Percentiles rank a stretch among this genome's conserved stretches.
Evolutionary conservation across 1,139 yeast genomes (phyloP).

Genomic region (Saccharomyces hybrid): DNA sequence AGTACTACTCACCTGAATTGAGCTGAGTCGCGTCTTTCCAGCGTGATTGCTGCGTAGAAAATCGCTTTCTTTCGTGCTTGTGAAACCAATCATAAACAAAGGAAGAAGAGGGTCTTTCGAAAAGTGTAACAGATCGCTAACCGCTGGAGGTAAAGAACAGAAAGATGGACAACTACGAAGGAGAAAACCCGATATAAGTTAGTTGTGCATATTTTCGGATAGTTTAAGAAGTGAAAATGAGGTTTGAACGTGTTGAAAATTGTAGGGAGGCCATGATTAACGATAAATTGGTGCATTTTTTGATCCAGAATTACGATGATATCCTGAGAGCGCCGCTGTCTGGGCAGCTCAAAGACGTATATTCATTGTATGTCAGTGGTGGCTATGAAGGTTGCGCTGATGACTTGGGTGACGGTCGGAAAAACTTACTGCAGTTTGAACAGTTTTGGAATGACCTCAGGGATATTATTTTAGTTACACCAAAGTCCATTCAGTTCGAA

Average conservation of each 20-base stretch:
- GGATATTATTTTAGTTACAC: not conserved
- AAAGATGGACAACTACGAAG: not conserved
- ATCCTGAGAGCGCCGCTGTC: conserved; percentile 9
- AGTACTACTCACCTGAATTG: too few relatives aligned
- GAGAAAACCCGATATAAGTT: not conserved
- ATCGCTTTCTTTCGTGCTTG: not conserved
- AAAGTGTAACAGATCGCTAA: too few relatives aligned
- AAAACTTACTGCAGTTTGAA: not conserved
- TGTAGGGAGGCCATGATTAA: not conserved
- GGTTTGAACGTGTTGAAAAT: too few relatives aligned
- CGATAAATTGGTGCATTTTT: conserved; percentile 8
- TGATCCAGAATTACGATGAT: conserved; percentile 10
- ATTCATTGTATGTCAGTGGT: conserved; percentile 5
- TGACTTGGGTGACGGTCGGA: not conserved
- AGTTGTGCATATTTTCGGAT: too few relatives aligned
- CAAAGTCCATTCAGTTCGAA: not conserved
- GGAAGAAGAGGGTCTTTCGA: not conserved
- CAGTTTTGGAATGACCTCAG: not conserved
- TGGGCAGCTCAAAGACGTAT: conserved; percentile 11
- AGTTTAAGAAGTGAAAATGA: too few relatives aligned
- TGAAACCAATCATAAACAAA: not conserved
- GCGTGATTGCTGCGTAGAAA: too few relatives aligned
- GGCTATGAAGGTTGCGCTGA: conserved; percentile 1
- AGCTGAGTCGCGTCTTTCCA: too few relatives aligned
- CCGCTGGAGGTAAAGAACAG: not conserved